phyloP scores from a whole-genome alignment of 768 basidiomycete genomes.

The Serendipita sp. region DNA sequence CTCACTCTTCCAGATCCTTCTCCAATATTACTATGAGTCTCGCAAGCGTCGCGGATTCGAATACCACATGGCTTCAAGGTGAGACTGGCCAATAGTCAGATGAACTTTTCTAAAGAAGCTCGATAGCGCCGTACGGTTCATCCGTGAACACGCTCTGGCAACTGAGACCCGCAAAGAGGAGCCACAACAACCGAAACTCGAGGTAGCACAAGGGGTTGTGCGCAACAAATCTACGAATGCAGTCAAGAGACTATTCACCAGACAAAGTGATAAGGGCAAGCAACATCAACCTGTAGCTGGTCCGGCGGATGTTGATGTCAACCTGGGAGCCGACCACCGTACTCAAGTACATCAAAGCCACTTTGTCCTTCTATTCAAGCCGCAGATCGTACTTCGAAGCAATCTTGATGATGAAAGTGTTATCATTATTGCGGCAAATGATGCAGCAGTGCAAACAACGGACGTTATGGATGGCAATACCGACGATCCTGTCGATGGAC shows the following conservation, averaged over 20 bases:
- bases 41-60: constrained; percentile 61
- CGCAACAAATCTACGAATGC: constrained; percentile 1
- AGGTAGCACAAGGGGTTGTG: not conserved
- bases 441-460: constrained; percentile 63
- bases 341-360: constrained; percentile 34
- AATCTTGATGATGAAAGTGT: constrained; percentile 38
- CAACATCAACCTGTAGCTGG: not conserved
- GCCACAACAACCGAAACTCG: not conserved
- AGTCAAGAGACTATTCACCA: not conserved
- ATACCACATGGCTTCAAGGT: constrained; percentile 80
- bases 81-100: constrained; percentile 15
- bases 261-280: not conserved
- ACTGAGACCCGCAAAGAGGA: constrained; percentile 6
- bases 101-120: not conserved
- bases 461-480: constrained; percentile 66
- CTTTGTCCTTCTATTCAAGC: constrained; percentile 76
- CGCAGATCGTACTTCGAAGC: constrained; percentile 69
- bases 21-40: constrained; percentile 78
- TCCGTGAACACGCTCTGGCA: constrained; percentile 55
- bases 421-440: constrained; percentile 60
- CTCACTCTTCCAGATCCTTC: constrained; percentile 42
- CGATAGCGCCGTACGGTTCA: constrained; percentile 64
- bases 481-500: constrained; percentile 71
- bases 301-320: not conserved
- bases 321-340: constrained; percentile 3